These are phyloP conservation scores for Vaccinium corymbosum DNA, from an alignment of 148 eudicot genomes.

Conservation along the genomic window DNA sequence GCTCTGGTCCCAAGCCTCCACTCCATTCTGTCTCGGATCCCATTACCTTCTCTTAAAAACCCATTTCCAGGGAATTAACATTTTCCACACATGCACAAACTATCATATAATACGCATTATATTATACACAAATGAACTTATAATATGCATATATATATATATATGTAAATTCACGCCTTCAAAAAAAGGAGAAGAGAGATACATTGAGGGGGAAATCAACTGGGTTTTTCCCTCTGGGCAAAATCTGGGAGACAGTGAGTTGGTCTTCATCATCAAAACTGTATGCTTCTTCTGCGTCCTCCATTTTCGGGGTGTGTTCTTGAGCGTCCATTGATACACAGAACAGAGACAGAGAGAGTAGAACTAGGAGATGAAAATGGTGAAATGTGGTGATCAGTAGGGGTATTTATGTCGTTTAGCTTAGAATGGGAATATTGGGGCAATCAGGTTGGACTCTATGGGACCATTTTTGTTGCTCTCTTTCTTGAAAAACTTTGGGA, in stretches of 20 bases:
- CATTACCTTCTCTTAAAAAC: background rate
- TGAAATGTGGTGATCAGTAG: too few species aligned
- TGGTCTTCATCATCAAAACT: background rate
- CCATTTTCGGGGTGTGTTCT: background rate
- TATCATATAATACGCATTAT: background rate
- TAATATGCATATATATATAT: background rate
- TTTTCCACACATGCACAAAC: background rate
- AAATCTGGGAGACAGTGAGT: background rate
- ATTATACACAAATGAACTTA: too few species aligned
- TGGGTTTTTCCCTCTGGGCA: background rate
- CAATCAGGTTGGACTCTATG: too few species aligned
- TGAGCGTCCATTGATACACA: background rate
- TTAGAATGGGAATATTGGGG: too few species aligned
- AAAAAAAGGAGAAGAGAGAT: background rate
- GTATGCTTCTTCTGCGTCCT: background rate
- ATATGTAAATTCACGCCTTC: background rate
- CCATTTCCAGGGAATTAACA: background rate
- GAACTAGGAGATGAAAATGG: too few species aligned
- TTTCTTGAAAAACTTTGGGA: too few species aligned
- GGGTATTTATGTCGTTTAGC: too few species aligned
- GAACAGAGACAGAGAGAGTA: background rate
- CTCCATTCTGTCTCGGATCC: background rate
- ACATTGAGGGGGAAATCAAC: background rate
- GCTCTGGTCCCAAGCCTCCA: background rate
- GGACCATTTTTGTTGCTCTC: too few species aligned